These are phyloP conservation scores for Penicillium sp. DNA, from an alignment of 2,329 filamentous ascomycete species.

Conservation along the genomic window DNA sequence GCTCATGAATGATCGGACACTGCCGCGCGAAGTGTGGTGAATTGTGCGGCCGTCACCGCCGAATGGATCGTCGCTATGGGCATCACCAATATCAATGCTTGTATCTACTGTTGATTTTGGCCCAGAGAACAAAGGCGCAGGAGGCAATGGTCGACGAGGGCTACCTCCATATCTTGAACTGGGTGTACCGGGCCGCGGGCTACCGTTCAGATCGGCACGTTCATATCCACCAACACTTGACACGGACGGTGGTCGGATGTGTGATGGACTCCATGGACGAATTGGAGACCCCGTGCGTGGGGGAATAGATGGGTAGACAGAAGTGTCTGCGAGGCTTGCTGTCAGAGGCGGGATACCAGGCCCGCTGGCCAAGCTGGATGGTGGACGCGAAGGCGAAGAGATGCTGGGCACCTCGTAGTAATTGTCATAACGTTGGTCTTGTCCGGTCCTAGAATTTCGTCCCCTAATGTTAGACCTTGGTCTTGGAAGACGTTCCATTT, in stretches of 20 bases:
- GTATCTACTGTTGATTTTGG: conserved; percentile 43
- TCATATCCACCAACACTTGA: conserved; percentile 73
- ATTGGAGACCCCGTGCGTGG: conserved; percentile 41
- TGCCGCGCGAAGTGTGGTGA: conserved; percentile 53
- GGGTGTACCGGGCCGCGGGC: conserved; percentile 83
- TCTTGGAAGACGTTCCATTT: conserved; percentile 17
- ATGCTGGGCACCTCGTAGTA: conserved; percentile 31
- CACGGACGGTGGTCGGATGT: conserved; percentile 63
- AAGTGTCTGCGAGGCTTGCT: conserved; percentile 32
- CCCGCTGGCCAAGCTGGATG: conserved; percentile 43
- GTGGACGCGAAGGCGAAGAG: conserved; percentile 37
- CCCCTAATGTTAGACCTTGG: conserved; percentile 24
- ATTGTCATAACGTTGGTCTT: conserved; percentile 19
- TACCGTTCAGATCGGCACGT: conserved; percentile 83
- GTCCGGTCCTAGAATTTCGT: conserved; percentile 18
- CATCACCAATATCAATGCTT: conserved; percentile 53
- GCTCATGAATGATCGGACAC: conserved; percentile 60
- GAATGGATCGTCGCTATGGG: conserved; percentile 75
- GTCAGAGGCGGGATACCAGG: conserved; percentile 44
- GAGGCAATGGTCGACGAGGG: conserved; percentile 80
- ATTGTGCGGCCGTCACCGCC: conserved; percentile 46
- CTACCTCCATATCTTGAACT: conserved; percentile 86
- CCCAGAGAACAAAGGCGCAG: conserved; percentile 76
- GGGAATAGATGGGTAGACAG: conserved; percentile 38
- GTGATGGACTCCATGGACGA: conserved; percentile 59